Percentiles rank a stretch among this genome's conserved stretches.
phyloP scores from a whole-genome alignment of 164 flowering plant species.

The Taxillus chinensis region DNA sequence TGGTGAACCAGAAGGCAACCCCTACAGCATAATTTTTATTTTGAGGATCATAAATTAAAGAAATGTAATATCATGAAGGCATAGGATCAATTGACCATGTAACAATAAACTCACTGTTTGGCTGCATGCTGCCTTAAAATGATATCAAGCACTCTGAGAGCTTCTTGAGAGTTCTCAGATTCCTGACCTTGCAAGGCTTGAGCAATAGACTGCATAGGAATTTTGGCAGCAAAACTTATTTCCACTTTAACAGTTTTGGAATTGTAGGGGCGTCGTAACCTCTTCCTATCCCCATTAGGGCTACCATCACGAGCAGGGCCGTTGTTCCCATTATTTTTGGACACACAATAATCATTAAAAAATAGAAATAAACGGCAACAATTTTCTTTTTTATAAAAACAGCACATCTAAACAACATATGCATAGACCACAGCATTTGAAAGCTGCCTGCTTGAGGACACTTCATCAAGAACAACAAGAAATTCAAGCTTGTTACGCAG shows the following conservation, averaged over 20 bases:
- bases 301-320: conserved; percentile 30
- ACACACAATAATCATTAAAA: background rate
- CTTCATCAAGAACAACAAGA: conserved; percentile 70
- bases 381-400: no score
- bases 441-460: conserved; percentile 44
- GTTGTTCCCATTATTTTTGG: conserved; percentile 35
- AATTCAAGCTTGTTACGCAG: conserved; percentile 75
- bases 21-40: conserved; percentile 27
- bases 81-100: background rate
- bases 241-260: conserved; percentile 70
- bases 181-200: conserved; percentile 81
- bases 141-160: conserved; percentile 80
- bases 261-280: conserved; percentile 45
- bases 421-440: background rate
- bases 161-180: conserved; percentile 78
- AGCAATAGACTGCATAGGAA: conserved; percentile 80
- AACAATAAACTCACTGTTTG: conserved; percentile 47
- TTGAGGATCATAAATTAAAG: background rate
- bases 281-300: conserved; percentile 51
- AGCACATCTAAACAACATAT: background rate
- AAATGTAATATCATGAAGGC: background rate
- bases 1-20: conserved; percentile 94
- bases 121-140: conserved; percentile 90
- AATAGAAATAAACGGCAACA: background rate
- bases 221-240: conserved; percentile 78